Evolutionary conservation across 192 early-diverging fungal genomes (phyloP).

Genomic region (Gigaspora rosea): DNA sequence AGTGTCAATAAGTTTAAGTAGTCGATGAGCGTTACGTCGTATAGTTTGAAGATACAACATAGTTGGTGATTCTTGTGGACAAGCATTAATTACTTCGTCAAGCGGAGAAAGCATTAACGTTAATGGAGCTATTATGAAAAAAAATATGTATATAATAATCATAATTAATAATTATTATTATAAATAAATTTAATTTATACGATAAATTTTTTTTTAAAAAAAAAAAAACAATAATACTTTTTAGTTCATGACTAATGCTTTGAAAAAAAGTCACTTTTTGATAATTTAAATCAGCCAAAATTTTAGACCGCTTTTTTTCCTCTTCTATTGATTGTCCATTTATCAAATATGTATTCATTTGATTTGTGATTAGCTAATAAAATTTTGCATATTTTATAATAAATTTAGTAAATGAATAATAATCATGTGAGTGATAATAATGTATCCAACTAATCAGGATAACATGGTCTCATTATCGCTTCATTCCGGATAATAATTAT

Average conservation of each 20-base stretch:
- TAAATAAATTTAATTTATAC: not conserved
- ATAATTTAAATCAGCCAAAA: conserved; percentile 41
- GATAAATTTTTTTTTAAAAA: too few relatives aligned
- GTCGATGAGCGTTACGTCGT: conserved; percentile 51
- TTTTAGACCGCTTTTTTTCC: conserved; percentile 39
- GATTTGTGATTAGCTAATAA: conserved; percentile 35
- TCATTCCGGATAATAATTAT: not conserved
- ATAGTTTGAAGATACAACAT: conserved; percentile 42
- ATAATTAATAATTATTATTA: conserved; percentile 35
- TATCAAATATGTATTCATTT: conserved; percentile 38
- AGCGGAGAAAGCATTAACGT: too few relatives aligned
- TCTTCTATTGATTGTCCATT: conserved; percentile 42
- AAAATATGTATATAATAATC: conserved; percentile 56
- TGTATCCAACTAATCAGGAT: too few relatives aligned
- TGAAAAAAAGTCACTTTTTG: conserved; percentile 49
- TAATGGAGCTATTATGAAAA: too few relatives aligned
- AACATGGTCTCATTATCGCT: too few relatives aligned
- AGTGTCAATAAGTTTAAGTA: conserved; percentile 60
- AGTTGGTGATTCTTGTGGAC: conserved; percentile 34
- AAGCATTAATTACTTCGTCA: conserved; percentile 46
- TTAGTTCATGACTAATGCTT: conserved; percentile 48
- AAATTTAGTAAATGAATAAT: too few relatives aligned
- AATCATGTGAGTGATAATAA: too few relatives aligned
- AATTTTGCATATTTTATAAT: too few relatives aligned
- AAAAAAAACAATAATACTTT: too few relatives aligned